Evolutionary conservation across 495 filamentous ascomycete species (phyloP).

Genomic region (Oidiodendron maius): DNA sequence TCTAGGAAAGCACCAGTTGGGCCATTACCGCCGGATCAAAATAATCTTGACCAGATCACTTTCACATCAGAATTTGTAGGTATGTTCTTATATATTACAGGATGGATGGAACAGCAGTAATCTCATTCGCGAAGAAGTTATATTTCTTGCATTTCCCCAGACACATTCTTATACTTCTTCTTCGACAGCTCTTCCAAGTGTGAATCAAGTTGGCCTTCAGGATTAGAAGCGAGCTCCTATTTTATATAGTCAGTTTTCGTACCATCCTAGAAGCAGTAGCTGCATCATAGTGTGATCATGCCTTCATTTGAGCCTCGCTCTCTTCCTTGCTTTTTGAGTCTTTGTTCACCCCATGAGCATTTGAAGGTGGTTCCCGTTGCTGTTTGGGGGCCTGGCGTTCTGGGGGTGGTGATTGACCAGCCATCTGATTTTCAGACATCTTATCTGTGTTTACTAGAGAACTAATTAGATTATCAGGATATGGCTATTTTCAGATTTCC

Average conservation of each 20-base stretch:
- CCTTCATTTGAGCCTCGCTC: slow-evolving; percentile 41
- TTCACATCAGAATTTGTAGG: too few relatives aligned
- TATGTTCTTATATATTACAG: too few relatives aligned
- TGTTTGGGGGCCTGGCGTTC: slow-evolving; percentile 63
- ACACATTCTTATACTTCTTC: slow-evolving; percentile 11
- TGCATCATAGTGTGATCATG: slow-evolving; percentile 10
- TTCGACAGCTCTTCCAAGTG: slow-evolving; percentile 47
- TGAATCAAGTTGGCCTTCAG: slow-evolving; percentile 62
- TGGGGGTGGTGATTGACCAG: slow-evolving; percentile 78
- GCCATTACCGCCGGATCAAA: too few relatives aligned
- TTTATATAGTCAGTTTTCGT: neutral
- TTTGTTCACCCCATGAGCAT: slow-evolving; percentile 39
- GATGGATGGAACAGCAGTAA: too few relatives aligned
- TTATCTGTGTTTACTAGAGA: neutral
- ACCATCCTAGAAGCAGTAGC: neutral
- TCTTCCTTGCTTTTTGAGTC: slow-evolving; percentile 41
- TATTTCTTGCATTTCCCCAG: neutral
- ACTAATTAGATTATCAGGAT: too few relatives aligned
- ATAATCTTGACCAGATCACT: too few relatives aligned
- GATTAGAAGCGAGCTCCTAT: slow-evolving; percentile 58
- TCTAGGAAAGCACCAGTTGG: too few relatives aligned
- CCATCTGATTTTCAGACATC: slow-evolving; percentile 56
- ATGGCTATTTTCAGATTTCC: too few relatives aligned
- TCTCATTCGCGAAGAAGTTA: too few relatives aligned
- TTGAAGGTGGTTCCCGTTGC: slow-evolving; percentile 36